These are phyloP conservation scores for Cenchrus americanus DNA, from an alignment of 176 grass and related monocot genomes.

Conservation along the genomic window DNA sequence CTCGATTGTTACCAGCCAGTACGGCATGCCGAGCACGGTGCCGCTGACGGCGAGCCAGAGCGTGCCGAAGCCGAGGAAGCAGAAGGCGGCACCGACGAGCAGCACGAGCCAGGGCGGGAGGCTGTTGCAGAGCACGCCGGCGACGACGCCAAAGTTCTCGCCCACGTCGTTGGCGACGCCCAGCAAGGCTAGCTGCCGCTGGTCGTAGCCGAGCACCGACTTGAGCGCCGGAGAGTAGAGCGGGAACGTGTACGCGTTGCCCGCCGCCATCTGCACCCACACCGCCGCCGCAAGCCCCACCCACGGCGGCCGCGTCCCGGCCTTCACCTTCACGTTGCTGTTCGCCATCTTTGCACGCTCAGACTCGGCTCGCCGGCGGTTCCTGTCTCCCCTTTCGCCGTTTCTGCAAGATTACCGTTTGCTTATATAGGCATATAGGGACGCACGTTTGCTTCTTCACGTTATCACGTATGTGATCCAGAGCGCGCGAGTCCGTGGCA, in stretches of 20 bases:
- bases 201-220: constrained; percentile 46
- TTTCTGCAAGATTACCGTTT: not conserved
- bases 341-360: constrained; percentile 8
- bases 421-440: constrained; percentile 30
- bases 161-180: constrained; percentile 80
- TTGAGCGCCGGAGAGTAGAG: constrained; percentile 68
- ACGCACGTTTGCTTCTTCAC: not conserved
- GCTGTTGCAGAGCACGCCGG: constrained; percentile 64
- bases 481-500: not conserved
- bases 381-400: not conserved
- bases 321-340: constrained; percentile 45
- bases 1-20: constrained; percentile 39
- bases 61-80: constrained; percentile 59
- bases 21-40: constrained; percentile 51
- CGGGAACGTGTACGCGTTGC: constrained; percentile 70
- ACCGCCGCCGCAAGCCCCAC: constrained; percentile 68
- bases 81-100: constrained; percentile 50
- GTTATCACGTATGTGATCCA: not conserved
- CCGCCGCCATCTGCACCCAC: constrained; percentile 71
- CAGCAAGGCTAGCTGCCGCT: constrained; percentile 65
- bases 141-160: constrained; percentile 72
- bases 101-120: constrained; percentile 61
- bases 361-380: not conserved
- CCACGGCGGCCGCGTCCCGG: constrained; percentile 69
- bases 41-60: constrained; percentile 61